phyloP scores from a whole-genome alignment of 169 alveolate genomes.

The Perkinsus marinus region DNA sequence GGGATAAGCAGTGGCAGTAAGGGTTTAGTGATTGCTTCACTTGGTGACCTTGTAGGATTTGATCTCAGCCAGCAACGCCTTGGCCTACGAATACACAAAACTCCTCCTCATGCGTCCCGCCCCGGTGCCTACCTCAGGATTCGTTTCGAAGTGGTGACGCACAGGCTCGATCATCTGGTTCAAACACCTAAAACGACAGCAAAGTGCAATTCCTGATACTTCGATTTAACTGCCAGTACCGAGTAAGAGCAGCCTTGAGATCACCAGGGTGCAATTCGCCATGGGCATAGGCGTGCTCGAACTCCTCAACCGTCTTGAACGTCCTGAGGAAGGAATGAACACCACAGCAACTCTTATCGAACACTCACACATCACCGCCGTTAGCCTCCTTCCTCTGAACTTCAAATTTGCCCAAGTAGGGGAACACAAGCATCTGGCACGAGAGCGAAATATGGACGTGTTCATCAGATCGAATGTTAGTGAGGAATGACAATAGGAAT shows the following conservation, averaged over 20 bases:
- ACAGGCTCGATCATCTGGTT: constrained; percentile 88
- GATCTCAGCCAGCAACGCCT: constrained; percentile 62
- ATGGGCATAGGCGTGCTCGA: constrained; percentile 64
- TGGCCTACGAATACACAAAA: constrained; percentile 57
- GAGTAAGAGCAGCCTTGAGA: constrained; percentile 74
- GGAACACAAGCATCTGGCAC: constrained; percentile 68
- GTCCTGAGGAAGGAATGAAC: not conserved
- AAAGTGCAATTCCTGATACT: too few species aligned
- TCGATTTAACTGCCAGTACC: not conserved
- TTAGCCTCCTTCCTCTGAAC: constrained; percentile 14
- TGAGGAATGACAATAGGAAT: too few species aligned
- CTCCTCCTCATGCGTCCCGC: not conserved
- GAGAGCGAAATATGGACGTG: too few species aligned
- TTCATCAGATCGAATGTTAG: too few species aligned
- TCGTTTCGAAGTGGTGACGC: constrained; percentile 72
- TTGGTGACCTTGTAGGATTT: constrained; percentile 51
- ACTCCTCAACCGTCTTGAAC: constrained; percentile 49
- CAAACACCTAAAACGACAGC: constrained; percentile 15
- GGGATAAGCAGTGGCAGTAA: not conserved
- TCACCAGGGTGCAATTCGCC: constrained; percentile 90
- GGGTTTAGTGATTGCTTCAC: constrained; percentile 5
- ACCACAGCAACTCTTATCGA: not conserved
- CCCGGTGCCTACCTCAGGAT: not conserved
- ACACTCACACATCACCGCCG: not conserved
- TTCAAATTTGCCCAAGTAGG: constrained; percentile 16